Evolutionary conservation across 2,329 filamentous ascomycete species (phyloP), one percentile per base, ranked within the genome.

Genomic region (Lasiodiplodia sp.): DNA sequence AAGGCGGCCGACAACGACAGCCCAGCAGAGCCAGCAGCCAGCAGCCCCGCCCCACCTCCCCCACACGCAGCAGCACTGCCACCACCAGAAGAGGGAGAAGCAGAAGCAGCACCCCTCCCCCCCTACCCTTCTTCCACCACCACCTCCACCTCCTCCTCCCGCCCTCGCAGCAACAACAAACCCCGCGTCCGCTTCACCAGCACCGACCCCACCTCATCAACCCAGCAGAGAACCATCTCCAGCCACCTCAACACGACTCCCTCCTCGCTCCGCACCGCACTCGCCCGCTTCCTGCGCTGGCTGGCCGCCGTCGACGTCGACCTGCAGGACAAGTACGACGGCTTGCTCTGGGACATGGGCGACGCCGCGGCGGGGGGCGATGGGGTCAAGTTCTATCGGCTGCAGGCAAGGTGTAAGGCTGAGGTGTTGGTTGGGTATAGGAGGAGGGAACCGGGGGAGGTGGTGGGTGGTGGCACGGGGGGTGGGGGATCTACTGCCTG

Each of bases 291-390:
- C 16, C 40, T 64, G 2, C 12, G 34, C 16, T 64, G 40, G 40
- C 60, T 64, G 4, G 47, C 47, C 23, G 21, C 34, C 25, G 60
- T 64, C 18, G 47, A 64, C 47, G 28, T 64, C 16, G 60, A 64
- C 18, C 28, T 64, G 25, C 14, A 64, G 47, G 8, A 52, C 12
- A 18, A 10, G 6, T 37, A 52, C 60, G 60, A 51, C 18, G 21
- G 23, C 14, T 7, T 37, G 1, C 5, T 64, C 18, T 64, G 60
- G 60, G n/a, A 21, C 8, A 25, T 64, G n/a, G 60, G 60, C 12
- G 47, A 34, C 10, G 16, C 16, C 18, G 60, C 60, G 16, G 21
- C 40, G 16, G 60, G 25, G 23, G 60, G 60, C 7, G 60, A 64
- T 18, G 60, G 47, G 2, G 47, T 21, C 10, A 7, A 3, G 7